These are phyloP conservation scores for Chlorencoelia australis DNA, from an alignment of 2,329 filamentous ascomycete genomes.

Conservation along the genomic window DNA sequence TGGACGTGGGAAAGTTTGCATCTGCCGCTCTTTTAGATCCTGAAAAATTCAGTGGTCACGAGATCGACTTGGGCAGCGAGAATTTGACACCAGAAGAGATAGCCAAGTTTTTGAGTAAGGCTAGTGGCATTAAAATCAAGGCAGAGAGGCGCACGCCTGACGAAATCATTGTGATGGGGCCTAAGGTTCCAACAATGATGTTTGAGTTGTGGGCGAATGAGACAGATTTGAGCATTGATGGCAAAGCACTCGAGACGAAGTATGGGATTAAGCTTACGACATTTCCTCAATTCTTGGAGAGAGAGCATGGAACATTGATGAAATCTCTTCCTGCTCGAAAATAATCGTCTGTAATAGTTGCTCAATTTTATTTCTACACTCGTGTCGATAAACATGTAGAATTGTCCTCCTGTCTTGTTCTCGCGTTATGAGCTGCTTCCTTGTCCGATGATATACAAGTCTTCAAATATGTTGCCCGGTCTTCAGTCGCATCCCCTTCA, in stretches of 20 bases:
- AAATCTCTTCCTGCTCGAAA: too few relatives aligned
- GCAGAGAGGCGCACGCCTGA: conserved; percentile 7
- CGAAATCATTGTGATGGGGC: background rate
- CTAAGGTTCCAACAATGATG: background rate
- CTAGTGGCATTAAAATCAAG: conserved; percentile 24
- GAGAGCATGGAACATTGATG: too few relatives aligned
- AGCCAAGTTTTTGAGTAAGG: conserved; percentile 21
- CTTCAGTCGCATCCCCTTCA: too few relatives aligned
- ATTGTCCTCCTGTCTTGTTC: too few relatives aligned
- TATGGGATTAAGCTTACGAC: background rate
- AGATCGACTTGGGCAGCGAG: conserved; percentile 3
- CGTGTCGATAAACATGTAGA: too few relatives aligned
- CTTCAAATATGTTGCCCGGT: too few relatives aligned
- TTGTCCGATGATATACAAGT: too few relatives aligned
- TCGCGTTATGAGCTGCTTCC: too few relatives aligned
- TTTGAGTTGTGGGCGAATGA: background rate
- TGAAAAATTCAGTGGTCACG: conserved; percentile 5
- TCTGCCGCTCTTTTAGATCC: conserved; percentile 11
- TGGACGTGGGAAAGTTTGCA: conserved; percentile 13
- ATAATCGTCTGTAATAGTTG: too few relatives aligned
- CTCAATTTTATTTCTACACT: too few relatives aligned
- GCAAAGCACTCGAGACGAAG: background rate
- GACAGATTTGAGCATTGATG: background rate
- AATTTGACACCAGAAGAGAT: conserved; percentile 8
- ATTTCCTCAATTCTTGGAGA: too few relatives aligned